Base-by-base conservation (phyloP, 805 yeast genomes). In the Metschnikowia reukaufii region DNA sequence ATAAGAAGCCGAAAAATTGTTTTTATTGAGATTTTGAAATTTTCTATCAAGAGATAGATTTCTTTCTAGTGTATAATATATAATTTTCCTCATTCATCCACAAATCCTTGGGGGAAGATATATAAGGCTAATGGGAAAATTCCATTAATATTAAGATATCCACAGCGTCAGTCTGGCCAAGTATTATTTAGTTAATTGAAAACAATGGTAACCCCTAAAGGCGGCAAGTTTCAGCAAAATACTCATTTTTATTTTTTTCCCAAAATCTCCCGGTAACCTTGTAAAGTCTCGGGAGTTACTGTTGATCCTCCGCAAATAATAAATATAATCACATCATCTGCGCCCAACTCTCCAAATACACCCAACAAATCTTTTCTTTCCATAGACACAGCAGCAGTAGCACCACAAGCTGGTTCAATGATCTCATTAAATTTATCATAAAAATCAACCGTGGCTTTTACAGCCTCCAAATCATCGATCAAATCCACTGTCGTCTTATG, bases 371-470 rank as follows among this genome's bases (percentile, higher is more conserved):
- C 65, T 13, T 59, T 34, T 46, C 61, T 61, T 37, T 72, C 57
- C 54, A 72, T 76, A 20, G 73, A 74, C 10, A 81, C 70, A 16
- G 83, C 75, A 18, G 83, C 60, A 0, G 88, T 79, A 3, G 86
- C 86, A 4, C 88, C 88, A 62, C 89, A 84, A 1, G 89, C 89
- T 0, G 88, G 88, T 59, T 84, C 89, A 0, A 82, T 77, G 27
- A 82, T 65, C 43, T 70, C 67, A 47, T 76, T 75, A 51, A 71
- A 79, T 44, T 77, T 80, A 6, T 70, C 61, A 7, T 81, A 77
- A 55, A 74, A 81, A 37, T 62, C 66, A 19, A 80, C 58, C 42
- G 84, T 75, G 0, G 84, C 79, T n/a, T 63, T 62, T 0, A 83
- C 73, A 0, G 87, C 83, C 39, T 82, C 83, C 3, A 66, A 47